Evolutionary conservation across 129 eudicot species (phyloP).

Genomic region (Ambrosia trifida): DNA sequence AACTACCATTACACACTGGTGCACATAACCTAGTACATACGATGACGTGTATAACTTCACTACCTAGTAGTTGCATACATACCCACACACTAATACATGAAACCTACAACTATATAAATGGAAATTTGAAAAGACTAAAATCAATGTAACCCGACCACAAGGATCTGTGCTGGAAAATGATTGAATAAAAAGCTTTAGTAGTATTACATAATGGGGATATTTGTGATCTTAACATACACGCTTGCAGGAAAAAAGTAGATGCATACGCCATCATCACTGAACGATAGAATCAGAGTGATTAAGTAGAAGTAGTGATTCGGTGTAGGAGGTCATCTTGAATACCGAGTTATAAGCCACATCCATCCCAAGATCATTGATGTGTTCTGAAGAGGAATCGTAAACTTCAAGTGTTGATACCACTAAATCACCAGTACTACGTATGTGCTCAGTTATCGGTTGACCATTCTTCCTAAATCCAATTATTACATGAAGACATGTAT

Average conservation of each 20-base stretch:
- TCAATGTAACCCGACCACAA: too few species aligned
- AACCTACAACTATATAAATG: too few species aligned
- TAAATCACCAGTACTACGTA: not conserved
- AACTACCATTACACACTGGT: too few species aligned
- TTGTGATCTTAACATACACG: not conserved
- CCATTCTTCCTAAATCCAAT: not conserved
- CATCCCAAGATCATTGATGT: not conserved
- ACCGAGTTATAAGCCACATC: not conserved
- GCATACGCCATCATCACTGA: not conserved
- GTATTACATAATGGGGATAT: not conserved
- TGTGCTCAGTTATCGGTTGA: not conserved
- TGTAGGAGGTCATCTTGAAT: not conserved
- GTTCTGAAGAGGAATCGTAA: not conserved
- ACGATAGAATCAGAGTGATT: not conserved
- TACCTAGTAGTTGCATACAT: too few species aligned
- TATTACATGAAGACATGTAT: too few species aligned
- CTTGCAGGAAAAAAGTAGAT: not conserved
- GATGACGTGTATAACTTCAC: too few species aligned
- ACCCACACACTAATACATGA: too few species aligned
- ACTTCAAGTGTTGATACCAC: not conserved
- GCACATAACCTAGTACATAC: too few species aligned
- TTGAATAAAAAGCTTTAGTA: not conserved
- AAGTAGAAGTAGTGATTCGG: not conserved
- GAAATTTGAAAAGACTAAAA: too few species aligned
- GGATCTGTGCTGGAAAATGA: too few species aligned